These are phyloP conservation scores for Cercospora zeina DNA, from an alignment of 2,329 filamentous ascomycete species.

Conservation along the genomic window DNA sequence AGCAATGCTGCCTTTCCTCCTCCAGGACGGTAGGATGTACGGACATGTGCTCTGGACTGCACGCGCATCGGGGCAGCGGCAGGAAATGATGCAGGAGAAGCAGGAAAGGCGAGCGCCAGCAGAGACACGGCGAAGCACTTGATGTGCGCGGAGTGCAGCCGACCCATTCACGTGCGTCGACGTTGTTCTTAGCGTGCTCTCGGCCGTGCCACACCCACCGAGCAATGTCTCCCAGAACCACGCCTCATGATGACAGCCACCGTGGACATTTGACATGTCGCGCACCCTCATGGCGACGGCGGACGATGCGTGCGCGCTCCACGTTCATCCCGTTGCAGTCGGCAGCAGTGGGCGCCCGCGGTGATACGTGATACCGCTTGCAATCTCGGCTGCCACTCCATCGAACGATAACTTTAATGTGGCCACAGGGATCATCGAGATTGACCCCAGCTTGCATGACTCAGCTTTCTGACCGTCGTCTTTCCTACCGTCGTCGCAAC, in stretches of 20 bases:
- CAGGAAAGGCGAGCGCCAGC: neutral
- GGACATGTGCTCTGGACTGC: neutral
- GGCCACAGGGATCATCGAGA: neutral
- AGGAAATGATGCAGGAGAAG: neutral
- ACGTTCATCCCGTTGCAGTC: neutral
- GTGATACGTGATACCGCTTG: too few relatives aligned
- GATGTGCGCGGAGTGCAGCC: conserved; percentile 2
- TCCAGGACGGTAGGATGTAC: neutral
- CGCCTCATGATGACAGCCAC: neutral
- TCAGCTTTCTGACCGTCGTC: neutral
- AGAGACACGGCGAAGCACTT: conserved; percentile 1
- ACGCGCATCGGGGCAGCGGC: neutral
- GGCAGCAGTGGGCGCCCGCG: neutral
- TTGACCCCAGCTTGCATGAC: conserved; percentile 5
- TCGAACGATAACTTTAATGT: neutral
- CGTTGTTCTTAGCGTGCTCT: neutral
- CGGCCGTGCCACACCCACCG: neutral
- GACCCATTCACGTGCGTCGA: neutral
- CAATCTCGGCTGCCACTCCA: conserved; percentile 4
- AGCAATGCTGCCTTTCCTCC: neutral
- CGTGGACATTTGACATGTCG: neutral
- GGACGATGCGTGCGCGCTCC: neutral
- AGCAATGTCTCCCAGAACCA: neutral
- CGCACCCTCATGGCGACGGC: too few relatives aligned
- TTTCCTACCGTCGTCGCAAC: too few relatives aligned